These are phyloP conservation scores for Cercophora newfieldiana DNA, from an alignment of 495 filamentous ascomycete genomes.

Conservation along the genomic window DNA sequence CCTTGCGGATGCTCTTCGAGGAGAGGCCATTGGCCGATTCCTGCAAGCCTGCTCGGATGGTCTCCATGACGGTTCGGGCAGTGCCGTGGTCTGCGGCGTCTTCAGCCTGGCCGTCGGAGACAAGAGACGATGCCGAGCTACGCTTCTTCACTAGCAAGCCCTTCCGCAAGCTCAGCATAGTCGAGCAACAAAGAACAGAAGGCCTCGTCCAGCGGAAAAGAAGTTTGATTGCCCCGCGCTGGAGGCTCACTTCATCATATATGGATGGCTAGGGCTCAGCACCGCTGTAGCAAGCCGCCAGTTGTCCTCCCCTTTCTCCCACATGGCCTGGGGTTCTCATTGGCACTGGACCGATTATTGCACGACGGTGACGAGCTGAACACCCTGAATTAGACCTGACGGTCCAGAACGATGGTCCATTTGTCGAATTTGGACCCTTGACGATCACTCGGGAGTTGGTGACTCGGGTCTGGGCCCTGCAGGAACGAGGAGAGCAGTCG, in stretches of 20 bases:
- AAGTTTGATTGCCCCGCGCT: background rate
- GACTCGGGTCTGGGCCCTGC: background rate
- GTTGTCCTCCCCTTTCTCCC: background rate
- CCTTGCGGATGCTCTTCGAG: slow-evolving; percentile 17
- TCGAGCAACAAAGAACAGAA: background rate
- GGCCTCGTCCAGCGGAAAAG: background rate
- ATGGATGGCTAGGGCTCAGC: background rate
- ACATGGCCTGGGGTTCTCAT: background rate
- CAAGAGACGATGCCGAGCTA: slow-evolving; percentile 24
- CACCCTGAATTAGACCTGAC: background rate
- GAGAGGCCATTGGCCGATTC: slow-evolving; percentile 25
- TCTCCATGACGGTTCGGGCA: slow-evolving; percentile 27
- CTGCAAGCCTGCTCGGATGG: slow-evolving; percentile 25
- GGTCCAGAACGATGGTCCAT: background rate
- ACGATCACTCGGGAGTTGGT: background rate
- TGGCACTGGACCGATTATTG: background rate
- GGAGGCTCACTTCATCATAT: background rate
- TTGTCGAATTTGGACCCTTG: background rate
- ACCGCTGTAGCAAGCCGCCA: background rate
- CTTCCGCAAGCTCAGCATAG: slow-evolving; percentile 17
- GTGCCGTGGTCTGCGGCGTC: slow-evolving; percentile 7
- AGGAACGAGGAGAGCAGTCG: background rate
- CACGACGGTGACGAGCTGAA: background rate
- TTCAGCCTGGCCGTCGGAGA: slow-evolving; percentile 12
- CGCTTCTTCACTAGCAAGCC: slow-evolving; percentile 21